Percentiles rank a stretch among this genome's conserved stretches.
phyloP scores from a whole-genome alignment of 2,329 filamentous ascomycete genomes.

The Fusarium verrucosum region DNA sequence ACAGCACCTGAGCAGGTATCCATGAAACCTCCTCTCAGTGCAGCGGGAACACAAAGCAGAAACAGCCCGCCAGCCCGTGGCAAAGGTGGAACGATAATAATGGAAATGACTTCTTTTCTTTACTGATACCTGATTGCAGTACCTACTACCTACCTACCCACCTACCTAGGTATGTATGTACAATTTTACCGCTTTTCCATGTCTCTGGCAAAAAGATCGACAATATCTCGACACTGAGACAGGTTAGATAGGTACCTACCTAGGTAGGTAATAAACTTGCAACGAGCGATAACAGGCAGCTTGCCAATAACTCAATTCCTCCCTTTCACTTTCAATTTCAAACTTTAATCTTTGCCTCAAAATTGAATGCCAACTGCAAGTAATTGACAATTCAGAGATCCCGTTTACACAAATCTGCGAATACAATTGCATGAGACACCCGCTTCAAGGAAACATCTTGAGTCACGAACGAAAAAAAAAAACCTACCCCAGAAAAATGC shows the following conservation, averaged over 20 bases:
- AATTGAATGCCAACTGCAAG: neutral
- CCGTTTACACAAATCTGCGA: neutral
- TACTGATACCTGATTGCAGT: neutral
- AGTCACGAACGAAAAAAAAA: conserved; percentile 21
- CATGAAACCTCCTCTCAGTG: conserved; percentile 19
- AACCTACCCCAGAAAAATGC: conserved; percentile 31
- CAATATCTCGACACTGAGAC: conserved; percentile 14
- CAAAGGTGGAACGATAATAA: conserved; percentile 31
- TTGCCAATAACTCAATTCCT: neutral
- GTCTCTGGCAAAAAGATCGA: conserved; percentile 26
- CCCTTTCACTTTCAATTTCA: neutral
- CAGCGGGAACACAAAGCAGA: conserved; percentile 25
- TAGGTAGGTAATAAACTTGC: neutral
- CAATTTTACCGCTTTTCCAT: conserved; percentile 21
- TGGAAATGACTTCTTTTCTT: neutral
- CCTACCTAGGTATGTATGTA: too few species aligned
- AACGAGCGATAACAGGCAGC: conserved; percentile 9
- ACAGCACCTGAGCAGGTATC: too few species aligned
- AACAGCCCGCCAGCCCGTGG: too few species aligned
- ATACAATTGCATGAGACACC: neutral
- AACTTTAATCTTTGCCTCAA: neutral
- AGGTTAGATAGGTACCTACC: too few species aligned
- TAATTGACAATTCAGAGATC: neutral
- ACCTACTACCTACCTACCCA: too few species aligned
- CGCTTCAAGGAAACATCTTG: conserved; percentile 11